Evolutionary conservation across 2,329 filamentous ascomycete genomes (phyloP), one percentile per base, ranked within the genome.

Genomic region (Alternaria alternata): DNA sequence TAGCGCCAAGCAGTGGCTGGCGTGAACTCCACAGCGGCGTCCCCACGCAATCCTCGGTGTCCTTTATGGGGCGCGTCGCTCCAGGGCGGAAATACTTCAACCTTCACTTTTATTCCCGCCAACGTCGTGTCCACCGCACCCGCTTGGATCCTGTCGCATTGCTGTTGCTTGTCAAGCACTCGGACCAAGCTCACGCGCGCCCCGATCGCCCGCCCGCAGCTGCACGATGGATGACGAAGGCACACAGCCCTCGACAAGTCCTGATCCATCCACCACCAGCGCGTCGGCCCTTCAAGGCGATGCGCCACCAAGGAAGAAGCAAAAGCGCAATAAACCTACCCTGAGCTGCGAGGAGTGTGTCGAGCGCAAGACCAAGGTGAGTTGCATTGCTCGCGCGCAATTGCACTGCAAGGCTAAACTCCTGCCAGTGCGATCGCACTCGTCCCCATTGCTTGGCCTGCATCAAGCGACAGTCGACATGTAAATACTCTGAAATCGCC

Each of bases 291-390:
- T 57, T 30, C 66, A 61, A 18, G 66, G 57, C 18, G 60, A 65
- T 38, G 52, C 48, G 51, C 84, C 81, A n/a, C 74, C 81, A 11
- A 85, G 81, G 76, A 91, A 91, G 81, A 92, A 91, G 80, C 91
- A 94, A 80, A 93, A 91, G 81, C 87, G 91, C 48, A 94, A 94
- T 79, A 94, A 94, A 77, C 91, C 91, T 4, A 94, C 91, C 1
- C 75, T 94, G 63, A 92, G 89, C 49, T 94, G 91, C 71, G 86
- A 89, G 63, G 90, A 93, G 75, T 94, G 91, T 73, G 91, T 94
- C 22, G 90, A 93, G 79, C 84, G 91, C 67, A 94, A 94, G 80
- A 94, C 91, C 24, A 94, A 92, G 84, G 90, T 90, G 75, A 66
- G 85, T 57, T 56, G 32, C 41, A 22, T 42, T 16, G 28, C 44